These are phyloP conservation scores for Moricandia moricandioides DNA, from an alignment of 345 rosid species.

Conservation along the genomic window DNA sequence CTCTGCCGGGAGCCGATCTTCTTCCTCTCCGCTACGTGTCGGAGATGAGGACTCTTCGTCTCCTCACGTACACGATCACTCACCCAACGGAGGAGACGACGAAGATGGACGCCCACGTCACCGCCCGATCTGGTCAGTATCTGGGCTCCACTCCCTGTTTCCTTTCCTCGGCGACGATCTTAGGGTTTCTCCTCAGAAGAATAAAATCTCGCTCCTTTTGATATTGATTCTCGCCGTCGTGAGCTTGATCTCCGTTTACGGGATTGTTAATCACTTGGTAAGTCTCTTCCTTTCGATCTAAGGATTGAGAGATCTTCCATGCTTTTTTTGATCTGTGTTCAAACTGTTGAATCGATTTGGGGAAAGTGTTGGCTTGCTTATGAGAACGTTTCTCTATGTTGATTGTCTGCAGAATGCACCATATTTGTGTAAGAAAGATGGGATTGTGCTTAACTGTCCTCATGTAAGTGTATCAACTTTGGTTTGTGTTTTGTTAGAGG, in stretches of 20 bases:
- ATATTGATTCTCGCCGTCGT: conserved; percentile 47
- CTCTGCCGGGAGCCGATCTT: conserved; percentile 77
- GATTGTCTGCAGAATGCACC: conserved; percentile 60
- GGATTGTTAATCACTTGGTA: conserved; percentile 66
- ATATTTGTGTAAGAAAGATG: conserved; percentile 91
- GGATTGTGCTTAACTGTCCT: conserved; percentile 92
- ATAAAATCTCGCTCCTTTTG: conserved; percentile 57
- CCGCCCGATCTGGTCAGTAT: conserved; percentile 63
- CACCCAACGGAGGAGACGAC: conserved; percentile 39
- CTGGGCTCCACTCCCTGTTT: conserved; percentile 34
- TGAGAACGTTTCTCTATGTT: background rate
- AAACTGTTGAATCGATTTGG: conserved; percentile 10
- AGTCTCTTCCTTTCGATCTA: conserved; percentile 37
- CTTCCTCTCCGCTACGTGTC: conserved; percentile 76
- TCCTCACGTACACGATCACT: conserved; percentile 65
- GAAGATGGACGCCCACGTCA: conserved; percentile 61
- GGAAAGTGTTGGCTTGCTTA: background rate
- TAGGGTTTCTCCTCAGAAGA: conserved; percentile 61
- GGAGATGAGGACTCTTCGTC: conserved; percentile 55
- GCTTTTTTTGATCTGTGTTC: background rate
- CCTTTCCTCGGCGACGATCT: conserved; percentile 71
- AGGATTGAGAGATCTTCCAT: background rate
- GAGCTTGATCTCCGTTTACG: conserved; percentile 68
- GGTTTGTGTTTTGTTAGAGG: background rate
- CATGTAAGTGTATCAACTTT: conserved; percentile 53